Conservation (phyloP, 768 basidiomycete genomes). For the Tulasnella sp. region DNA sequence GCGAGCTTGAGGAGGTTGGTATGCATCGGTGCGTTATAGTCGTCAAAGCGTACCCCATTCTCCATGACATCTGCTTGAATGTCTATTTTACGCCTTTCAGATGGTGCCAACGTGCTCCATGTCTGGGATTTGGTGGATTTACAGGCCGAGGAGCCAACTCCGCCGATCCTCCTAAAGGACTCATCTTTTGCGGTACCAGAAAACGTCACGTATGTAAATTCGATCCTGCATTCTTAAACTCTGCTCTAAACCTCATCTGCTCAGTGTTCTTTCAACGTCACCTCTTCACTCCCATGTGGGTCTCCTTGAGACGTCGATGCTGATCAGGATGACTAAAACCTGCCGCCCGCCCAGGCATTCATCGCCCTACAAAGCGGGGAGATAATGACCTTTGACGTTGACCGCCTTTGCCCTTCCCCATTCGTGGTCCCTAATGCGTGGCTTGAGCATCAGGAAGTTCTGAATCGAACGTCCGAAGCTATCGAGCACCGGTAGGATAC, state of each 20-base stretch:
- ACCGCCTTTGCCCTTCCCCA: constrained; percentile 59
- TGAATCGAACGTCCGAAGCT: constrained; percentile 37
- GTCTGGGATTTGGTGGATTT: constrained; percentile 51
- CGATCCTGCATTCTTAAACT: neutral
- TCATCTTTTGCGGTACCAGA: constrained; percentile 49
- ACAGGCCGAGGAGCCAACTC: constrained; percentile 40
- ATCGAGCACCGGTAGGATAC: constrained; percentile 30
- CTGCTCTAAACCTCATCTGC: neutral
- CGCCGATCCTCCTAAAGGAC: constrained; percentile 46
- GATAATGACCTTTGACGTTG: constrained; percentile 71
- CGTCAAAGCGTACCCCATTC: neutral
- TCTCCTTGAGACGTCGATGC: constrained; percentile 10
- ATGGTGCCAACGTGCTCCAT: constrained; percentile 53
- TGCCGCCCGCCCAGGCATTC: constrained; percentile 41
- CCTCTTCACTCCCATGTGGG: constrained; percentile 71
- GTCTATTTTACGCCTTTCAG: constrained; percentile 34
- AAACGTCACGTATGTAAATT: constrained; percentile 38
- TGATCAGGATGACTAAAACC: constrained; percentile 21
- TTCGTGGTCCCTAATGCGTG: constrained; percentile 74
- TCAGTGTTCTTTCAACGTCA: constrained; percentile 57
- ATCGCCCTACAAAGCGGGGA: constrained; percentile 53
- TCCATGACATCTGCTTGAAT: neutral
- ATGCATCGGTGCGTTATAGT: constrained; percentile 52
- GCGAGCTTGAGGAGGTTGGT: constrained; percentile 51
- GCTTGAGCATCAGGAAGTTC: constrained; percentile 63